These are phyloP conservation scores for Agarophyton chilense DNA, from an alignment of 23 red algal genomes.

Conservation along the genomic window DNA sequence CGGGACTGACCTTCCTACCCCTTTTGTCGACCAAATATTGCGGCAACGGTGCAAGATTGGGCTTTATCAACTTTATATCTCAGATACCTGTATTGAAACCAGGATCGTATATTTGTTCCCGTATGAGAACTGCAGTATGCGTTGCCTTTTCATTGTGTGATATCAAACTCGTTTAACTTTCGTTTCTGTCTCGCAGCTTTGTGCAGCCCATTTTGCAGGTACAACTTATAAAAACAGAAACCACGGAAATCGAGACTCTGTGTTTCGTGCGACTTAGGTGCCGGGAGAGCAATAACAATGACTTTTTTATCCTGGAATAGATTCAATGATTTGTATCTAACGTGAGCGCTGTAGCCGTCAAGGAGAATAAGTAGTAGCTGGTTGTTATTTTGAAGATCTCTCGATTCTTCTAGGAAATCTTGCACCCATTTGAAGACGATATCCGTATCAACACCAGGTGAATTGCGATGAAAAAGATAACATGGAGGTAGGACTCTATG, in stretches of 20 bases:
- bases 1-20: background rate
- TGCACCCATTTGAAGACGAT: background rate
- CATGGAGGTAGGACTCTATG: background rate
- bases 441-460: background rate
- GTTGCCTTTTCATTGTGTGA: background rate
- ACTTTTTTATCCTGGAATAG: constrained; percentile 23
- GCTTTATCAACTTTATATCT: background rate
- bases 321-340: background rate
- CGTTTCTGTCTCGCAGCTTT: background rate
- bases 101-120: too few relatives aligned
- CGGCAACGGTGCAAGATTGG: background rate
- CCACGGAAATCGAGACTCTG: background rate
- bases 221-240: constrained; percentile 5
- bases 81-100: constrained; percentile 1
- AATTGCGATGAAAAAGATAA: constrained; percentile 7
- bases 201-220: background rate
- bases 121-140: background rate
- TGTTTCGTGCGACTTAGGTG: constrained; percentile 9
- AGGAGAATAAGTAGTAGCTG: background rate
- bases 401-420: constrained; percentile 1
- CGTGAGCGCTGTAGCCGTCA: too few relatives aligned
- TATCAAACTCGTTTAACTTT: constrained; percentile 1
- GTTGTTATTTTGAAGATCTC: background rate
- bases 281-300: background rate
- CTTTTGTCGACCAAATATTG: background rate